These are phyloP conservation scores for Cladophialophora chaetospira DNA, from an alignment of 2,329 filamentous ascomycete genomes.

Conservation along the genomic window DNA sequence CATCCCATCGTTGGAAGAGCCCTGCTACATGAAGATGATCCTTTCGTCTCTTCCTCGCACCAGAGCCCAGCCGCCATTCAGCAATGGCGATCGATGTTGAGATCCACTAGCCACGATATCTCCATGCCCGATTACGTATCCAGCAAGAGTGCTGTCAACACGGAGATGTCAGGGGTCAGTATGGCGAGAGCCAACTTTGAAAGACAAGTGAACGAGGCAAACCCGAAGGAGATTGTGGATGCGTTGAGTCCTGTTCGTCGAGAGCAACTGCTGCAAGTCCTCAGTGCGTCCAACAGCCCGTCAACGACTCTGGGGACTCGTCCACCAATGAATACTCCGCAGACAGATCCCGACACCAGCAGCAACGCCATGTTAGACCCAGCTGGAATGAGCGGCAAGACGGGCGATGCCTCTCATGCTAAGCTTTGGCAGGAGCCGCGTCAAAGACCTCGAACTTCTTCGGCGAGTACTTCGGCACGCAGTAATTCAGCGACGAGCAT, in stretches of 20 bases:
- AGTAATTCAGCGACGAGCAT: constrained; percentile 6
- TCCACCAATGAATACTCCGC: constrained; percentile 26
- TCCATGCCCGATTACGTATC: constrained; percentile 52
- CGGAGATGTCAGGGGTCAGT: constrained; percentile 45
- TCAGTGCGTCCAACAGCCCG: constrained; percentile 40
- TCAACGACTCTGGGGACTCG: constrained; percentile 10
- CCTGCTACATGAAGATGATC: constrained; percentile 38
- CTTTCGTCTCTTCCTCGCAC: constrained; percentile 46
- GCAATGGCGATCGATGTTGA: constrained; percentile 25
- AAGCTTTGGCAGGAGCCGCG: constrained; percentile 11
- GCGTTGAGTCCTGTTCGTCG: constrained; percentile 27
- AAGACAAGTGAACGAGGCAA: constrained; percentile 46
- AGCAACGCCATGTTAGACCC: background rate
- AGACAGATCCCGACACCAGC: constrained; percentile 8
- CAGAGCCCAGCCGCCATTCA: constrained; percentile 34
- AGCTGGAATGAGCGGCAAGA: background rate
- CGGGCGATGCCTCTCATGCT: background rate
- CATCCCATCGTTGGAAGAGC: constrained; percentile 22
- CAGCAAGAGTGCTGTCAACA: constrained; percentile 46
- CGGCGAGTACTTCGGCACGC: constrained; percentile 5
- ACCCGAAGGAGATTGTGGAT: constrained; percentile 37
- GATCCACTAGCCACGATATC: constrained; percentile 47
- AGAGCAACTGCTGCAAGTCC: constrained; percentile 38
- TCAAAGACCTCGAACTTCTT: constrained; percentile 11
- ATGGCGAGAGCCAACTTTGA: constrained; percentile 33